Conservation (phyloP, 164 flowering plant genomes). For the Berberis vulgaris region DNA sequence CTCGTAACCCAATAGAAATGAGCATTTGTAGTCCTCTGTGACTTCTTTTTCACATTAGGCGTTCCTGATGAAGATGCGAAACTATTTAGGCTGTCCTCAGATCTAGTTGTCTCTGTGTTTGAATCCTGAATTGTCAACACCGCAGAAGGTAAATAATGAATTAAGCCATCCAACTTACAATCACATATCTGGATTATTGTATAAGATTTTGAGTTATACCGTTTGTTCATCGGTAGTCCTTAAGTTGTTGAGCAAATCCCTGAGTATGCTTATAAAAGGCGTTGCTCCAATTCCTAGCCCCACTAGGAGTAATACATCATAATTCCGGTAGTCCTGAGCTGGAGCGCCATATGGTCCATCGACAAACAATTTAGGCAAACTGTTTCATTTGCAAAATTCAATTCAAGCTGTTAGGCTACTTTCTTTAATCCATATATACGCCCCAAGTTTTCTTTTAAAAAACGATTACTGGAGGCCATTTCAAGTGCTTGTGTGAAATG, state of each 20-base stretch:
- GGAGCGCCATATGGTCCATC: constrained; percentile 99
- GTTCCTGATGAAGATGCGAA: constrained; percentile 39
- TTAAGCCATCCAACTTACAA: neutral
- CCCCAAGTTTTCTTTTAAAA: no score
- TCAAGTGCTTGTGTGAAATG: no score
- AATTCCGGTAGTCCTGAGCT: constrained; percentile 86
- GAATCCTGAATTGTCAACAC: constrained; percentile 43
- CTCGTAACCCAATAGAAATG: constrained; percentile 98
- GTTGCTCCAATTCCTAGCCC: constrained; percentile 99
- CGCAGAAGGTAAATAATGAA: neutral
- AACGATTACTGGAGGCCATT: no score
- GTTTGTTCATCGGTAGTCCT: constrained; percentile 43
- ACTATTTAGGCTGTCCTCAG: constrained; percentile 68
- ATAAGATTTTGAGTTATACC: constrained; percentile 21
- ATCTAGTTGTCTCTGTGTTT: constrained; percentile 51
- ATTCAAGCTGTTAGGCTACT: neutral
- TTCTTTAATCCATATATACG: no score
- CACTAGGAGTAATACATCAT: constrained; percentile 84
- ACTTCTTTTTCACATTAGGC: constrained; percentile 39
- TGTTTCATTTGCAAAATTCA: no score
- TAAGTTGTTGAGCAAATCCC: constrained; percentile 65
- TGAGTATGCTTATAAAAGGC: constrained; percentile 92
- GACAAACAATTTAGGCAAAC: constrained; percentile 61
- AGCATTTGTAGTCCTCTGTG: constrained; percentile 55
- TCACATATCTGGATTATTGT: neutral